Percentiles rank a stretch among this genome's conserved stretches.
These are phyloP conservation scores for Angomonas ambiguus DNA, from an alignment of 208 protist genomes.

Conservation along the genomic window DNA sequence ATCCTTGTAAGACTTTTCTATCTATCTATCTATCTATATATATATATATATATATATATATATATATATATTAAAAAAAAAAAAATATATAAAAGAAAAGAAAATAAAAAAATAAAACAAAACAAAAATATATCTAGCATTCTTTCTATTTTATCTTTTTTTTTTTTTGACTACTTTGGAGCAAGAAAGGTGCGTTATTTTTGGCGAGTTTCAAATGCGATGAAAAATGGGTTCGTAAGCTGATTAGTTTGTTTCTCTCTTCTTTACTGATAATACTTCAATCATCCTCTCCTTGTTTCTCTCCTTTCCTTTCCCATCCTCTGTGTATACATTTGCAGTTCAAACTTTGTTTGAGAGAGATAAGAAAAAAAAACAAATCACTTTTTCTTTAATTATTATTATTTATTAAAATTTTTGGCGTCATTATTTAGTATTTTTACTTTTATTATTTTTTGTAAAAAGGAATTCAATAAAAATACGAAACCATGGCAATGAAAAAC, in stretches of 20 bases:
- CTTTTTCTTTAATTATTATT: slow-evolving; percentile 3
- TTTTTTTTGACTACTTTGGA: background rate
- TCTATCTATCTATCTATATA: background rate
- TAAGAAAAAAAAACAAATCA: background rate
- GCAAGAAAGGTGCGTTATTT: too few relatives aligned
- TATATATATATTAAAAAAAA: background rate
- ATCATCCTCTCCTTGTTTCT: background rate
- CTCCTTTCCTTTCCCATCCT: background rate
- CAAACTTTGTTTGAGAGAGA: background rate
- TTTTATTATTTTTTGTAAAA: background rate
- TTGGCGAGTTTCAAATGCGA: too few relatives aligned
- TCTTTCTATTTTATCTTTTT: slow-evolving; percentile 5
- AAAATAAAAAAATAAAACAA: slow-evolving; percentile 5
- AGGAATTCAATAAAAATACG: slow-evolving; percentile 3
- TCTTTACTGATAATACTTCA: background rate
- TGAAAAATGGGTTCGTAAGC: too few relatives aligned
- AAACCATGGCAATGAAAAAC: background rate
- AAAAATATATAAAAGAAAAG: background rate
- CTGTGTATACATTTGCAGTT: background rate
- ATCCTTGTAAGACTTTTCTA: slow-evolving; percentile 26
- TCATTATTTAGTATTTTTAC: background rate
- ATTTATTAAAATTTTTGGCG: slow-evolving; percentile 1
- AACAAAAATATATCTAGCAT: background rate
- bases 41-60: slow-evolving; percentile 1
- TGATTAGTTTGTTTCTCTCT: slow-evolving; percentile 15